Evolutionary conservation across 129 eudicot species (phyloP).

Genomic region (sunflower (Helianthus annuus)): HanXRQr2.0-SUNRISE NC_035446.2:146133903-146134402

Average conservation of each 20-base stretch:
- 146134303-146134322: slow-evolving; percentile 27
- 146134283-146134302: slow-evolving; percentile 30
- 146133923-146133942: background rate
- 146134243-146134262: slow-evolving; percentile 57
- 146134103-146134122: slow-evolving; percentile 86
- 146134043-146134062: background rate
- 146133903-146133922: slow-evolving; percentile 1
- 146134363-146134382: slow-evolving; percentile 13
- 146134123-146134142: slow-evolving; percentile 96
- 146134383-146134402: slow-evolving; percentile 66
- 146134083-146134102: slow-evolving; percentile 52
- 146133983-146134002: slow-evolving; percentile 16
- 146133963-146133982: slow-evolving; percentile 30
- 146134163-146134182: slow-evolving; percentile 97
- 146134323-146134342: slow-evolving; percentile 17
- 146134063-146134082: background rate
- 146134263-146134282: too few relatives aligned
- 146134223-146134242: slow-evolving; percentile 61
- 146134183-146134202: slow-evolving; percentile 95
- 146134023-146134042: background rate
- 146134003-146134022: slow-evolving; percentile 22
- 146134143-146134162: slow-evolving; percentile 88
- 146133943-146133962: slow-evolving; percentile 21
- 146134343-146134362: background rate
- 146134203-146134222: slow-evolving; percentile 97